phyloP scores from a whole-genome alignment of 345 rosid genomes.

The Rhodomyrtus tomentosa region DNA sequence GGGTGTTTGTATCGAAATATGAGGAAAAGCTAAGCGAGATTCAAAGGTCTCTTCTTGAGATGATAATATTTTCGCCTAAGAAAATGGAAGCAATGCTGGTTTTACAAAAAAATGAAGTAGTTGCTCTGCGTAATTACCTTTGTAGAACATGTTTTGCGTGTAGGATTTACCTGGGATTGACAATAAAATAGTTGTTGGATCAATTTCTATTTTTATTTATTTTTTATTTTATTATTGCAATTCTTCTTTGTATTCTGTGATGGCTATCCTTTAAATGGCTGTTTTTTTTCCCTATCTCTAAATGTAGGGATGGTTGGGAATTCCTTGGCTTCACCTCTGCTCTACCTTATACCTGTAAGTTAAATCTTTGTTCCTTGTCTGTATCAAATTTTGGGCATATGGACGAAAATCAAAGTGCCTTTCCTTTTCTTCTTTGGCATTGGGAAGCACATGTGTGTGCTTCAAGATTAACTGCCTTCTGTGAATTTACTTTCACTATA shows the following conservation, averaged over 20 bases:
- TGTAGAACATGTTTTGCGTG: too few species aligned
- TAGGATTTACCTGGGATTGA: neutral
- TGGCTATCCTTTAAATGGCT: neutral
- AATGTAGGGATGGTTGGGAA: constrained; percentile 52
- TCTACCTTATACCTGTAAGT: constrained; percentile 8
- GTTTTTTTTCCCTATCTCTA: neutral
- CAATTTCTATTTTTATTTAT: fast-evolving
- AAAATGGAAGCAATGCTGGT: neutral
- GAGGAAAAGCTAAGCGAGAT: neutral
- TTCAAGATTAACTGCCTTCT: neutral
- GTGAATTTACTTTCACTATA: constrained; percentile 16
- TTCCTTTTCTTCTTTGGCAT: neutral
- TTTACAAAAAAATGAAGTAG: neutral
- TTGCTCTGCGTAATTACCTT: too few species aligned
- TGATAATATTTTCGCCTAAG: neutral
- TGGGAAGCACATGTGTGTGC: neutral
- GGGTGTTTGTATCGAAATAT: neutral
- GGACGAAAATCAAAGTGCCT: neutral
- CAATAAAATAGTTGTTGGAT: neutral
- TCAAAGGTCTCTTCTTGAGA: neutral
- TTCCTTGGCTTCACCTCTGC: constrained; percentile 42
- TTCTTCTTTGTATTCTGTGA: neutral
- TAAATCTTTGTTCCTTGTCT: neutral
- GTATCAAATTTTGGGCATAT: neutral
- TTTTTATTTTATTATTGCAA: neutral